Base-by-base conservation (phyloP, 2,329 filamentous ascomycete genomes). In the Alternaria atra region DNA sequence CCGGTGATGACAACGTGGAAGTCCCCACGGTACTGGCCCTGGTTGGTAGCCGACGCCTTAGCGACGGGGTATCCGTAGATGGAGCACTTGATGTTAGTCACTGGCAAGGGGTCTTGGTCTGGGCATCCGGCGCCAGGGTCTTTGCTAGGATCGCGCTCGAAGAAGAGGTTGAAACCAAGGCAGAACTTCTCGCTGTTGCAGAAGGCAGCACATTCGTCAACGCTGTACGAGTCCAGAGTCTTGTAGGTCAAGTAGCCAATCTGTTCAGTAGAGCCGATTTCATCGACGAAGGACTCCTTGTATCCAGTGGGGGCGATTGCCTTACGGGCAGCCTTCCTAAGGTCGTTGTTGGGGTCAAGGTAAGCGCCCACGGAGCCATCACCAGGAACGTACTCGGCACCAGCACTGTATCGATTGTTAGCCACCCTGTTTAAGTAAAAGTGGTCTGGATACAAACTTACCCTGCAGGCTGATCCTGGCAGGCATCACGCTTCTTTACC, bases 161-260 rank as follows among this genome's bases (percentile, higher is more conserved):
- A 70, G 62, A 58, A 75, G 60, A 74, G 68, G 64, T 73, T 75
- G 70, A 75, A 73, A 40, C 69, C 72, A 29, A 64, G 52, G 51
- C 72, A 75, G 57, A 57, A 71, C 52, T 67, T 64, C 55, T 71
- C 68, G 39, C 57, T 65, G 35, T 71, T 51, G 40, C 72, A 75
- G 53, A 70, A 69, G 29, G 25, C 53, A 25, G 68, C 66, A 46
- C 71, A 73, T 1, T 12, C 42, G 4, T 58, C 10, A 9, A 67
- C 53, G 34, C 70, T 47, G 62, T 74, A 74, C 1, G 4, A n/a
- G 15, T 65, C 54, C 20, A 75, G 60, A 58, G 62, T 69, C 60
- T 71, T 70, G 66, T 68, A 72, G 27, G 70, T 73, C 32, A 75
- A 51, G 62, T 73, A 73, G 32, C 69, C 71, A 40, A 73, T 70